Evolutionary conservation across 345 rosid species (phyloP), one percentile per base, ranked within the genome.

Genomic region (Carallia brachiata): DNA sequence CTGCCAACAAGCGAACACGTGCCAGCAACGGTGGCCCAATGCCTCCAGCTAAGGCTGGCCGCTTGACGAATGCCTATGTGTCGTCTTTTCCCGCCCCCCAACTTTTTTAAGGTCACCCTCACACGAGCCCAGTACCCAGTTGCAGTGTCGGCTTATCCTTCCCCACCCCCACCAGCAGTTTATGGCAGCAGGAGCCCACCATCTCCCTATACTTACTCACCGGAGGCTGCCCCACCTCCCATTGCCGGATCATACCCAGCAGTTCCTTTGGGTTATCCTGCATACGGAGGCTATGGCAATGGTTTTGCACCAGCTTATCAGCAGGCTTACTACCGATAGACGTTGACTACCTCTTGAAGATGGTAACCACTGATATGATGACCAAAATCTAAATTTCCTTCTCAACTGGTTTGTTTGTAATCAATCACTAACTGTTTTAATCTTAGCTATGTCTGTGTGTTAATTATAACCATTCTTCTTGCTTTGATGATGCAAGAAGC

Each of bases 41-140:
- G 98, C 98, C 99, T 76, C 99, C 99, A 6, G 99, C 98, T 36
- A 92, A 95, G 76, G 99, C 99, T 18, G 99, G 99, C 7, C 98
- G 99, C 72, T 74, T 84, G 80, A 86, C 86, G 32, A 92, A 90
- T 65, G 98, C 99, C 52, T 92, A 95, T 30, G 98, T 95, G 37
- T 95, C 99, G 37, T 95, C 99, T 67, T 92, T 92, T 52, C 94
- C 94, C 1, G 84, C 90, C 23, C 91, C 89, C 87, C 91, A 56
- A 53, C 90, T 0, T 90, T 83, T 77, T 86, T 90, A 62, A 87
- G 92, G 79, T 95, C 99, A 48, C 97, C 94, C 6, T 86, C 95
- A 9, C 98, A 91, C 58, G n/a, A n/a, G 63, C 88, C 3, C 97
- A 87, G 47, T 90, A 92, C 83, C 84, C 89, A 17, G 75, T 90